Conservation (phyloP, 345 rosid species). For the Eutrema heterophyllum region DNA sequence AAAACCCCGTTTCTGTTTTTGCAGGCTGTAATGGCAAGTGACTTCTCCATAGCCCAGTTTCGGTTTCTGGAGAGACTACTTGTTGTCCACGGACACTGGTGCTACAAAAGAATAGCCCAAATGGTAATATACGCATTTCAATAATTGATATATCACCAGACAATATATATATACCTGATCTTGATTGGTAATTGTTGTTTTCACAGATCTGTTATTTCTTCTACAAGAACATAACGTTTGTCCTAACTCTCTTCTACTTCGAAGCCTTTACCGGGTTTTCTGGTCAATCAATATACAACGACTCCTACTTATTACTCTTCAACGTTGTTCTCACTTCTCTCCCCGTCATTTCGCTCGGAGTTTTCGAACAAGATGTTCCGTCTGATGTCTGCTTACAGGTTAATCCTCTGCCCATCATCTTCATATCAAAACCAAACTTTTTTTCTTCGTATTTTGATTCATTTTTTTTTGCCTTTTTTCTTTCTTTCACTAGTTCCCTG, state of each 20-base stretch:
- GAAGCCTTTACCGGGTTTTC: slow-evolving; percentile 65
- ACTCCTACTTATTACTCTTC: slow-evolving; percentile 67
- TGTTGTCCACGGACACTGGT: slow-evolving; percentile 83
- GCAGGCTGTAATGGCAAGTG: slow-evolving; percentile 91
- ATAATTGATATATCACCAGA: slow-evolving; percentile 4
- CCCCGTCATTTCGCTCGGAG: slow-evolving; percentile 73
- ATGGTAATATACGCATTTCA: slow-evolving; percentile 45
- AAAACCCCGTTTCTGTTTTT: not conserved
- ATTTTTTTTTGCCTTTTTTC: not conserved
- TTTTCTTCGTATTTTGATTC: not conserved
- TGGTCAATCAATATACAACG: slow-evolving; percentile 62
- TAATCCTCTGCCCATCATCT: not conserved
- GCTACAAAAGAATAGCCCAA: slow-evolving; percentile 70
- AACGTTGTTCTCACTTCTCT: slow-evolving; percentile 69
- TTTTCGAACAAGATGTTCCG: slow-evolving; percentile 73
- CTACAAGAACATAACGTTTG: slow-evolving; percentile 81
- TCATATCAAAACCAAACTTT: not conserved
- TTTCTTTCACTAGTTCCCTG: slow-evolving; percentile 52
- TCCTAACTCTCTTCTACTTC: slow-evolving; percentile 74
- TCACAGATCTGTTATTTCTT: slow-evolving; percentile 59
- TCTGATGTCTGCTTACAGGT: slow-evolving; percentile 81
- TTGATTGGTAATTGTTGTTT: slow-evolving; percentile 24
- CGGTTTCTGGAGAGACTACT: slow-evolving; percentile 61
- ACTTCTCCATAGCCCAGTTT: slow-evolving; percentile 75
- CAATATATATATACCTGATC: not conserved